Evolutionary conservation across 2,329 filamentous ascomycete genomes (phyloP).

Genomic region (Colletotrichum destructivum): DNA sequence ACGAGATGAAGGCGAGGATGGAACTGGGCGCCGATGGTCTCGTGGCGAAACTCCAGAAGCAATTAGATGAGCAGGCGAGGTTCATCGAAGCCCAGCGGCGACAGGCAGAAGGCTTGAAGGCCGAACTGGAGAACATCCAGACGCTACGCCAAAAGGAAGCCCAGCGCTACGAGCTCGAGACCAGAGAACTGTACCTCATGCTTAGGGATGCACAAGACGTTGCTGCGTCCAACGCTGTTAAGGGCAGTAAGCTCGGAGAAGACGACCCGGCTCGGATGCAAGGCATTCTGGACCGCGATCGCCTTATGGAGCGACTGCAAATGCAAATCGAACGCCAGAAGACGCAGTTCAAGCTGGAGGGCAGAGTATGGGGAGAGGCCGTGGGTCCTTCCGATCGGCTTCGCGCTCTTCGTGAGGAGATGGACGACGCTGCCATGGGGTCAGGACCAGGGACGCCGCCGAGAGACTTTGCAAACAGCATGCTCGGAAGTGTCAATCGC

Average conservation of each 20-base stretch:
- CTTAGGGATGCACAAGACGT: constrained; percentile 97
- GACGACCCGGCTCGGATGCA: constrained; percentile 84
- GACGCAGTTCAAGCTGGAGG: constrained; percentile 97
- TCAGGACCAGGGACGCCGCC: constrained; percentile 67
- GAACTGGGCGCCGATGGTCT: constrained; percentile 94
- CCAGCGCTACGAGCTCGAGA: constrained; percentile 95
- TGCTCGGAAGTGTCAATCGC: constrained; percentile 80
- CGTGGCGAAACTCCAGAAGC: constrained; percentile 92
- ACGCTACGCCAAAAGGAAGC: constrained; percentile 89
- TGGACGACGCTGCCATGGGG: constrained; percentile 78
- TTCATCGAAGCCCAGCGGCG: constrained; percentile 91
- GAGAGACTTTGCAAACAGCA: constrained; percentile 78
- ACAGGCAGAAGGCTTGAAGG: constrained; percentile 89
- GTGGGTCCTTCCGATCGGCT: constrained; percentile 92
- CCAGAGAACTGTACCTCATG: constrained; percentile 97
- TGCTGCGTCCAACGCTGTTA: constrained; percentile 85
- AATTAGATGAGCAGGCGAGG: constrained; percentile 91
- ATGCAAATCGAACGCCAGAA: constrained; percentile 97
- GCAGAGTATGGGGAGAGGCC: constrained; percentile 87
- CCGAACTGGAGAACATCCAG: constrained; percentile 89
- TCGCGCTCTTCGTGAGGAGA: constrained; percentile 91
- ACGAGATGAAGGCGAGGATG: constrained; percentile 91
- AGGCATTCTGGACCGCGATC: constrained; percentile 93
- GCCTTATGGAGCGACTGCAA: constrained; percentile 92
- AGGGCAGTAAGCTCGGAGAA: constrained; percentile 67